Base-by-base conservation (phyloP, 108 stramenopile species). In the Cyclotella atomus region DNA sequence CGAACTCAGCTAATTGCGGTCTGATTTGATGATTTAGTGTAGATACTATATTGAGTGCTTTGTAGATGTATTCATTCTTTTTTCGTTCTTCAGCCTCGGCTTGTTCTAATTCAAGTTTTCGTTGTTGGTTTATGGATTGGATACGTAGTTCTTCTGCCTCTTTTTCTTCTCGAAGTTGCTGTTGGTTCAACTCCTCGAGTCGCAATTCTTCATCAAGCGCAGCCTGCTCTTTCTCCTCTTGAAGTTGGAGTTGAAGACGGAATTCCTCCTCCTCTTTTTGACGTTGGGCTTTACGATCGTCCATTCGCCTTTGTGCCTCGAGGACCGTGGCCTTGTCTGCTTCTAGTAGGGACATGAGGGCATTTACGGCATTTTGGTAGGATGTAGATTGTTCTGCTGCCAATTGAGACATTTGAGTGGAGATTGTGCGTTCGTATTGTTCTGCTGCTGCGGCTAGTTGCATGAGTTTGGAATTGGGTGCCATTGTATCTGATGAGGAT, bases 1-100 rank as follows among this genome's bases (percentile, higher is more conserved):
- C 91, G 66, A 93, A 95, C 21, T 87, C 73, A 45, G 66, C 66
- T 14, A 93, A 71, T 7, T 73, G 65, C 14, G 69, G 71, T n/a
- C 91, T 77, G 1, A 93, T 7, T 12, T 9, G 45, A 19, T 72
- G 57, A 0, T 82, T 82, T 33, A 92, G 62, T 34, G 86, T 81
- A 6, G 65, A 32, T 0, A 92, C 81, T 6, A 92, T n/a, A n/a
- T n/a, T n/a, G n/a, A n/a, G n/a, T n/a, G n/a, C n/a, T n/a, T n/a
- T n/a, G n/a, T n/a, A n/a, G n/a, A n/a, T n/a, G n/a, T 64, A 19
- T 29, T 76, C 8, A 23, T 64, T 32, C 12, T 6, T 45, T 28
- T 17, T 45, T 28, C 4, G 16, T 49, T 49, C 47, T 12, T 12
- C 47, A n/a, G 47, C 47, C 47, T 49, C n/a, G n/a, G 4, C 10